Evolutionary conservation across 2,329 filamentous ascomycete genomes (phyloP), one percentile per base, ranked within the genome.

Genomic region (Pestalotiopsis sp.): DNA sequence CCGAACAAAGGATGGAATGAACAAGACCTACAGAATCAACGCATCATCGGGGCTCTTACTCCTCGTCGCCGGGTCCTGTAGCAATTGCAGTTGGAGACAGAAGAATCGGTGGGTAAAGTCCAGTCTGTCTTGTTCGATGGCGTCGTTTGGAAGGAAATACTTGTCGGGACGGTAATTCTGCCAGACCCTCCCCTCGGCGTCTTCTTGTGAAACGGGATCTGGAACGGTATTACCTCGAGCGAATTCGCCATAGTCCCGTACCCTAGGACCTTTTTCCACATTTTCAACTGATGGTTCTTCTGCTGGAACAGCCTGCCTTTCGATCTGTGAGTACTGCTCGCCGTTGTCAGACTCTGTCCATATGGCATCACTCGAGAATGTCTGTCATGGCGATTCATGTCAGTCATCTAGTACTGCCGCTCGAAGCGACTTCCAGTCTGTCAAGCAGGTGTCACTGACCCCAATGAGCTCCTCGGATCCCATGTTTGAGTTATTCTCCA

Each of bases 71-170:
- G 59, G 59, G 39, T 62, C 59, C n/a, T 62, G 59, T 4, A 62
- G 17, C 27, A 38, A 17, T 4, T 62, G 31, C 36, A 64, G 38
- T 20, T 25, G 38, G 2, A 49, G 14, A 23, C 62, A 31, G 20
- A 49, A 64, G 39, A 6, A 38, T 36, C 6, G 12, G 12, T 64
- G 41, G 11, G 27, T 11, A 12, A 59, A 41, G 4, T 66, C 45
- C 12, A 66, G 36, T 1, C 64, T 27, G 7, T 66, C 64, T 7
- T 66, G 64, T 17, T 66, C 64, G 7, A n/a, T 49, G 3, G 27
- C 49, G 58, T 66, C 64, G 17, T 66, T 66, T 11, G 64, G 64
- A 5, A 66, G 25, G n/a, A 57, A 57, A 23, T 66, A 66, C 25
- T 58, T 66, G 64, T 59, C 45, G 5, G 45, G 64, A 12, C 31